Conservation (phyloP, 345 rosid species). For the Pistacia atlantica region DNA sequence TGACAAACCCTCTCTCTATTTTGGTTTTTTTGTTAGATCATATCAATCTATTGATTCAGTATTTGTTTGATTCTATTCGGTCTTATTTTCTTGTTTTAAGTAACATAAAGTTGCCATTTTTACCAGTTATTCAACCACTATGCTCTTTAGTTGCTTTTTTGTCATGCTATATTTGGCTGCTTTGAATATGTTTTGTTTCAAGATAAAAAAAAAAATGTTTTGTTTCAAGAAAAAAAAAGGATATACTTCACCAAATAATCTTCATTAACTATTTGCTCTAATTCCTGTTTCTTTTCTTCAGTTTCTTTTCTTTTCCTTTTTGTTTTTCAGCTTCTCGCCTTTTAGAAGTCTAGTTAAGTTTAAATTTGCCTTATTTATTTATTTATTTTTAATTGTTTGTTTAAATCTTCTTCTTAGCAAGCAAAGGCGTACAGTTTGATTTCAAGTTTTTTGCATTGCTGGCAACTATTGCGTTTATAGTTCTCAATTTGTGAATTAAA, state of each 20-base stretch:
- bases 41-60: conserved; percentile 29
- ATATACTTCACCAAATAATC: background rate
- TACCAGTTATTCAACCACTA: conserved; percentile 17
- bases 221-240: background rate
- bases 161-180: conserved; percentile 26
- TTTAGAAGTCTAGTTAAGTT: background rate
- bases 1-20: conserved; percentile 34
- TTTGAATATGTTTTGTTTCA: conserved; percentile 1
- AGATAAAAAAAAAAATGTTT: background rate
- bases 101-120: conserved; percentile 13
- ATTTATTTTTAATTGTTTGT: background rate
- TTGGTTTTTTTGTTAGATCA: conserved; percentile 30
- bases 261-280: background rate
- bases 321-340: background rate
- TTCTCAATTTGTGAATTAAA: background rate
- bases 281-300: background rate
- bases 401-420: background rate
- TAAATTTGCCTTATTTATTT: background rate
- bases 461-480: background rate
- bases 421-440: background rate
- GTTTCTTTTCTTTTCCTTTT: background rate
- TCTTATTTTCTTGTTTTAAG: conserved; percentile 25
- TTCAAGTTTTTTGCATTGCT: background rate
- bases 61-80: conserved; percentile 28
- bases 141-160: conserved; percentile 23